A percentile compares a stretch with the other conserved stretches of the same genome.
phyloP scores from a whole-genome alignment of 495 filamentous ascomycete species.

The Penicillium cosmopolitanum region DNA sequence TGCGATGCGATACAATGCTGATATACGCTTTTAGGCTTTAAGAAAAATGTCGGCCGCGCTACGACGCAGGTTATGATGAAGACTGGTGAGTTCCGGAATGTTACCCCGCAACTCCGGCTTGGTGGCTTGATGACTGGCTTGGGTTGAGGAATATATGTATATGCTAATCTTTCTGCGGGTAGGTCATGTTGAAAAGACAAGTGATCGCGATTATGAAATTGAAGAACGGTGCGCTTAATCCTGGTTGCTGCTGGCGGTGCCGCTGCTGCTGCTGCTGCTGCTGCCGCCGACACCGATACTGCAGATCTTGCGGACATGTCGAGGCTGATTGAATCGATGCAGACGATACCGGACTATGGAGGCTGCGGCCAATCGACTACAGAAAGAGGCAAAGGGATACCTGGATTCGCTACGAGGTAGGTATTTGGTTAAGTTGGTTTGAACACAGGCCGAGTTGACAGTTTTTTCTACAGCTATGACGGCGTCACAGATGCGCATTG shows the following conservation, averaged over 20 bases:
- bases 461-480: conserved; percentile 77
- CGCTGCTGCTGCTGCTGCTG: conserved; percentile 17
- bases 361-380: conserved; percentile 83
- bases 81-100: conserved; percentile 62
- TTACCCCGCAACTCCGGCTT: conserved; percentile 22
- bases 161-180: conserved; percentile 11
- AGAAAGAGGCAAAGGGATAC: conserved; percentile 98
- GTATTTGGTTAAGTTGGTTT: conserved; percentile 8
- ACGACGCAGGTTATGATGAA: conserved; percentile 99
- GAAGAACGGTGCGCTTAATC: conserved; percentile 73
- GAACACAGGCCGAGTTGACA: conserved; percentile 10
- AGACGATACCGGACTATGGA: conserved; percentile 97
- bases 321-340: not conserved
- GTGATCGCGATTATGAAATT: conserved; percentile 97
- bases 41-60: conserved; percentile 98
- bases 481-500: conserved; percentile 98
- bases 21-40: conserved; percentile 72
- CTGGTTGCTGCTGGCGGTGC: no score
- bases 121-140: no score
- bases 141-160: no score
- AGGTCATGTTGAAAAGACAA: conserved; percentile 97
- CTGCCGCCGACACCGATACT: no score
- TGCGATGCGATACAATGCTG: not conserved
- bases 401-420: conserved; percentile 91
- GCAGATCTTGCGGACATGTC: no score